Conservation (phyloP, 2,329 filamentous ascomycete species). For the Mycosphaerella sp. region DNA sequence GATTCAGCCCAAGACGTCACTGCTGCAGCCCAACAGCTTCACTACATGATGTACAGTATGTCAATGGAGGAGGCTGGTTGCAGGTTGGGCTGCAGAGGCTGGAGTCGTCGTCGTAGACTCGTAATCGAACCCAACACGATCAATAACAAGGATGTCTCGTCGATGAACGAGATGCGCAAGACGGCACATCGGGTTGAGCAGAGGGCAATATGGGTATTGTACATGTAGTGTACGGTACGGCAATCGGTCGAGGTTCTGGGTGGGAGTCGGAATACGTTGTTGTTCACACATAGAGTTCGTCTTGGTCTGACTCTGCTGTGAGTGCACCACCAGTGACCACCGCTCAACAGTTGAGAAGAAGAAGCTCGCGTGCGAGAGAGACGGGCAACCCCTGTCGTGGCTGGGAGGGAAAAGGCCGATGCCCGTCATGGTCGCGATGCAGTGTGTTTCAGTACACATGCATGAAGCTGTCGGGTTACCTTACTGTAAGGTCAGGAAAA, state of each 20-base stretch:
- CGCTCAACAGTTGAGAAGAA: too few relatives aligned
- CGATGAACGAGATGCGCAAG: constrained; percentile 1
- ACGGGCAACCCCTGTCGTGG: constrained; percentile 1
- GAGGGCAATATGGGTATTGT: too few relatives aligned
- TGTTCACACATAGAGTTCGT: background rate
- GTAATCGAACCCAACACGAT: background rate
- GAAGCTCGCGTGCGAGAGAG: too few relatives aligned
- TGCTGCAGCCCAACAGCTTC: background rate
- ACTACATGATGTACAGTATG: too few relatives aligned
- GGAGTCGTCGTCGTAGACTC: constrained; percentile 3
- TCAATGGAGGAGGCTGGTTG: background rate
- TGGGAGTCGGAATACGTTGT: constrained; percentile 4
- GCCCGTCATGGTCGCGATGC: background rate
- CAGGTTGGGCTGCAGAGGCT: constrained; percentile 1
- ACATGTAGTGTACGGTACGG: background rate
- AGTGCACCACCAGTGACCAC: too few relatives aligned
- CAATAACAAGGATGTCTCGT: constrained; percentile 2
- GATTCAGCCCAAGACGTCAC: background rate
- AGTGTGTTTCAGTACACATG: too few relatives aligned
- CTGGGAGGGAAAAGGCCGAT: background rate
- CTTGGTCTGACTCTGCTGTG: too few relatives aligned
- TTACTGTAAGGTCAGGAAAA: too few relatives aligned
- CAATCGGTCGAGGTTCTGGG: constrained; percentile 2
- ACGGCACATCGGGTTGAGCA: background rate
- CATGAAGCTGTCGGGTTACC: too few relatives aligned